phyloP scores from a whole-genome alignment of 2,329 filamentous ascomycete species.

The Epichloe sp. region DNA sequence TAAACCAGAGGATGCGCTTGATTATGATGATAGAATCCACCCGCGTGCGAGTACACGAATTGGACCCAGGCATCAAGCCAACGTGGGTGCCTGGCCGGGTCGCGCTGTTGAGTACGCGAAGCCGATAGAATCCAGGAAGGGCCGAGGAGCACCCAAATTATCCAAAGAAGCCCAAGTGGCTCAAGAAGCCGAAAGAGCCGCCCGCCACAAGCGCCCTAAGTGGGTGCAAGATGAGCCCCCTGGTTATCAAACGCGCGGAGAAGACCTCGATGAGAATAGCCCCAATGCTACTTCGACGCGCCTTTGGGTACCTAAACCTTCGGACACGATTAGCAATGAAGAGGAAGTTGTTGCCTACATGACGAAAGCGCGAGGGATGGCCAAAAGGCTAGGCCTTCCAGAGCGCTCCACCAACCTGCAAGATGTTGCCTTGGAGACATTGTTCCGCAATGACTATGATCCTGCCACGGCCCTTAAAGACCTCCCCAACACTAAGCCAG shows the following conservation, averaged over 20 bases:
- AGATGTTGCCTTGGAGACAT: slow-evolving; percentile 65
- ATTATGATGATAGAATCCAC: slow-evolving; percentile 96
- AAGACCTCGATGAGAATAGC: slow-evolving; percentile 60
- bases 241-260: slow-evolving; percentile 74
- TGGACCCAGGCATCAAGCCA: slow-evolving; percentile 83
- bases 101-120: slow-evolving; percentile 84
- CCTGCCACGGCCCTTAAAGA: slow-evolving; percentile 55
- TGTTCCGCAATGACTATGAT: slow-evolving; percentile 62
- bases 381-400: slow-evolving; percentile 55
- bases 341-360: slow-evolving; percentile 66
- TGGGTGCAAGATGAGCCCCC: slow-evolving; percentile 92
- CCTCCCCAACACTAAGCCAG: slow-evolving; percentile 53
- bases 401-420: slow-evolving; percentile 73
- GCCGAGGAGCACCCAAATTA: slow-evolving; percentile 64
- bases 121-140: slow-evolving; percentile 72
- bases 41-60: slow-evolving; percentile 87
- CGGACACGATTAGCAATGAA: slow-evolving; percentile 34
- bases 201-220: slow-evolving; percentile 71
- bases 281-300: slow-evolving; percentile 61
- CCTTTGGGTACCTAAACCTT: slow-evolving; percentile 63
- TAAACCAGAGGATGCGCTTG: slow-evolving; percentile 84
- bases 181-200: slow-evolving; percentile 68
- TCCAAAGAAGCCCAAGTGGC: slow-evolving; percentile 73
- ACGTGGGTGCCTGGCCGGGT: slow-evolving; percentile 73
- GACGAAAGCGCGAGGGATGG: slow-evolving; percentile 50